Base-by-base conservation (phyloP, 768 basidiomycete genomes). In the Mycena capillaripes region DNA sequence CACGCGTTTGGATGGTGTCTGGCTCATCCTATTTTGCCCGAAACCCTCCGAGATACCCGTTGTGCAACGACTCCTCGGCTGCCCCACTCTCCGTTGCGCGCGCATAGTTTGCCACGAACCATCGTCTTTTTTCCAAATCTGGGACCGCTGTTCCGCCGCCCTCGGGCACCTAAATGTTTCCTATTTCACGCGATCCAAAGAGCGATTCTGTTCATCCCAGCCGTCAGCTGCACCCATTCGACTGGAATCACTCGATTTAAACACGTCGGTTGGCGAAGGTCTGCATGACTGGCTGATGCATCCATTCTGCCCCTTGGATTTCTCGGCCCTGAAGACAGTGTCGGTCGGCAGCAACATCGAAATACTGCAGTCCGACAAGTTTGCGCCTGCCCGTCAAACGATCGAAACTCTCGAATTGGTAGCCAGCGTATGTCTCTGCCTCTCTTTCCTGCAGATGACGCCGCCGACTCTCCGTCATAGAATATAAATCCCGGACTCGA, bases 1-100 rank as follows among this genome's bases (percentile, higher is more conserved):
- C 58, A 59, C 58, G 58, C 58, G 58, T 59, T 59, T 59, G 38
- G 58, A 59, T 59, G 58, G 58, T 40, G 58, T 59, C 38, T 59
- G 58, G 58, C 58, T 59, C 25, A 59, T 59, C 38, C 56, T 58
- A n/a, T 17, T 16, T 16, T 16, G 32, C 38, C 58, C 27, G 38
- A 42, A 3, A 59, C 58, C 58, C 38, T 42, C 58, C 58, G 58
- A 59, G 58, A 59, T 42, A 42, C 25, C 38, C 58, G 40, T 19
- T 42, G 58, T 42, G 38, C 58, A 59, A 59, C 58, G 25, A 27
- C 58, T 59, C 38, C 58, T 59, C 38, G 25, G 58, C 58, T 27
- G 58, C 38, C 38, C 58, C 40, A 59, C 58, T 59, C 58, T 59
- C 58, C 58, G 58, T 42, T 38, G 58, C 25, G 58, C 25, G 38